phyloP scores from a whole-genome alignment of 2,329 filamentous ascomycete species.

The Lasiodiplodia gonubiensis region DNA sequence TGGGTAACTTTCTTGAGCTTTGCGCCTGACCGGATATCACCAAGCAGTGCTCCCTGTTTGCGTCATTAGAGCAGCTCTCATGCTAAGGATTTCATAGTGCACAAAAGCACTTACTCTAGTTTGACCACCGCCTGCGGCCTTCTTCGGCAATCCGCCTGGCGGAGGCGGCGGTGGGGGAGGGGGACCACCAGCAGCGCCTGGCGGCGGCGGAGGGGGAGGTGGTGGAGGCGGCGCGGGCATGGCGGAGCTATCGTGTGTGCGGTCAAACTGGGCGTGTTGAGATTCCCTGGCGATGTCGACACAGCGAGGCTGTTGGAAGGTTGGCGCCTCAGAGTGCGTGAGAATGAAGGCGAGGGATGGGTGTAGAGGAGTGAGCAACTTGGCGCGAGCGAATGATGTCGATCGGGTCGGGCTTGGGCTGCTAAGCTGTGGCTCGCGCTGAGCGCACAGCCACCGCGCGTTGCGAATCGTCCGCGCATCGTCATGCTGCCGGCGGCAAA shows the following conservation, averaged over 20 bases:
- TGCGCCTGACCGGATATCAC: conserved; percentile 84
- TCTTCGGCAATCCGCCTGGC: conserved; percentile 64
- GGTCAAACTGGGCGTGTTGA: neutral
- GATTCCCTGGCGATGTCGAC: neutral
- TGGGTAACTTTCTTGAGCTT: conserved; percentile 79
- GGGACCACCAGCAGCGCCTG: conserved; percentile 61
- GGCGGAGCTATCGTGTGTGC: conserved; percentile 23
- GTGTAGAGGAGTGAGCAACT: conserved; percentile 9
- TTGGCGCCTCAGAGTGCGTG: neutral
- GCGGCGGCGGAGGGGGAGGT: conserved; percentile 67
- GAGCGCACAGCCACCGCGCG: conserved; percentile 16
- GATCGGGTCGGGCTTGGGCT: conserved; percentile 19
- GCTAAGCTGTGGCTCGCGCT: conserved; percentile 16
- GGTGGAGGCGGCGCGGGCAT: conserved; percentile 67
- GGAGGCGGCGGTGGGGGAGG: conserved; percentile 70
- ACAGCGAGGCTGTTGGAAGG: neutral
- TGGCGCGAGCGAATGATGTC: conserved; percentile 28
- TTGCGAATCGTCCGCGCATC: conserved; percentile 17
- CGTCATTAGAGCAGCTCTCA: conserved; percentile 23
- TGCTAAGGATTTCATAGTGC: neutral
- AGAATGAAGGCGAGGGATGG: conserved; percentile 1
- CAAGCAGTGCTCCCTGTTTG: conserved; percentile 77
- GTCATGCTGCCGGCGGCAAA: conserved; percentile 17
- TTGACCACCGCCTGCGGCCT: conserved; percentile 61
- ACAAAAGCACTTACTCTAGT: conserved; percentile 64